These are phyloP conservation scores for Jatropha curcas DNA, from an alignment of 345 rosid species.

Conservation along the genomic window DNA sequence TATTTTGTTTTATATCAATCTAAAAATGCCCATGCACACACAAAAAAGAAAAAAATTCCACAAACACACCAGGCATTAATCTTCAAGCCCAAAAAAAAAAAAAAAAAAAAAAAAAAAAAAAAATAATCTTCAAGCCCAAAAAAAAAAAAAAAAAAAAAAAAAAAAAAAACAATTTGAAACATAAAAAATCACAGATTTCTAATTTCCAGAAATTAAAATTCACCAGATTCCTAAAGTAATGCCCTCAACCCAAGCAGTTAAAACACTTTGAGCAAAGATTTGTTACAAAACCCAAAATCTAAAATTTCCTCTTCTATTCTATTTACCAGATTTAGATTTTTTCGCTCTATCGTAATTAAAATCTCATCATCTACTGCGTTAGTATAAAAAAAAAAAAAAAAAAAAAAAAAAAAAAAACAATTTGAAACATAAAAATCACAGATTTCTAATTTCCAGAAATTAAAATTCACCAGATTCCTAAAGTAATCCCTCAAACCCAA, in stretches of 20 bases:
- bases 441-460: not conserved
- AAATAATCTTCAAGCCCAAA: too few species aligned
- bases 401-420: too few species aligned
- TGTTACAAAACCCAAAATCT: too few species aligned
- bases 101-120: too few species aligned
- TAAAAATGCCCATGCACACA: not conserved
- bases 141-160: too few species aligned
- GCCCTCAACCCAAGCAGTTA: not conserved
- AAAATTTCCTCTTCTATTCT: too few species aligned
- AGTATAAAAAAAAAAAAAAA: too few species aligned
- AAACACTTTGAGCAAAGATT: too few species aligned
- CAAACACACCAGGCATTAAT: not conserved
- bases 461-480: not conserved
- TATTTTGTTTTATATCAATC: not conserved
- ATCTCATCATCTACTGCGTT: not conserved
- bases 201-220: not conserved
- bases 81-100: not conserved
- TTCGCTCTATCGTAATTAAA: not conserved
- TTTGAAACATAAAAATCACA: not conserved
- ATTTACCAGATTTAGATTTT: not conserved
- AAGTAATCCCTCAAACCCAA: not conserved
- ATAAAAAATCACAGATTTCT: not conserved
- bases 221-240: not conserved
- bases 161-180: not conserved
- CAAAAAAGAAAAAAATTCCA: not conserved